Conservation (phyloP, 2,329 filamentous ascomycete species). For the Microsporum canis region DNA sequence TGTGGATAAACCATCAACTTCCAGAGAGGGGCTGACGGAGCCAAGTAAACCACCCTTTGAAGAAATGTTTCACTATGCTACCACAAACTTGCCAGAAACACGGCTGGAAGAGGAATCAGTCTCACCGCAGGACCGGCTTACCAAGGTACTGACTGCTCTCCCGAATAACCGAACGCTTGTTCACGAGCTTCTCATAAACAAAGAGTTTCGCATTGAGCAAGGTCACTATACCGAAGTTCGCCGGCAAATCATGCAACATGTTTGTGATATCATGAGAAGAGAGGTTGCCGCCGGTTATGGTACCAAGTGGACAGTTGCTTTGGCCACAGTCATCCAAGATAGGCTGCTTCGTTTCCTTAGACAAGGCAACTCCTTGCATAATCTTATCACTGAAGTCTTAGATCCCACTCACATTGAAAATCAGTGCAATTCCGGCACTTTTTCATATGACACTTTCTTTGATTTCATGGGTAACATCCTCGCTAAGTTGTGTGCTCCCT, state of each 20-base stretch:
- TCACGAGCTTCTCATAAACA: constrained; percentile 54
- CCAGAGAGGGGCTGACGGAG: constrained; percentile 17
- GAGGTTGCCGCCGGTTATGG: constrained; percentile 47
- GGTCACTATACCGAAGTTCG: constrained; percentile 39
- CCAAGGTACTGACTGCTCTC: constrained; percentile 47
- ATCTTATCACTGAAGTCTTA: constrained; percentile 49
- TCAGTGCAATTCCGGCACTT: constrained; percentile 49
- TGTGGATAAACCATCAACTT: constrained; percentile 30
- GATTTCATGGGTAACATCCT: constrained; percentile 51
- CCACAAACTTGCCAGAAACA: constrained; percentile 17
- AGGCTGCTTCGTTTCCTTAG: constrained; percentile 50
- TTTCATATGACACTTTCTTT: constrained; percentile 55
- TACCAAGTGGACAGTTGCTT: constrained; percentile 51
- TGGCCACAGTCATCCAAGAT: constrained; percentile 53
- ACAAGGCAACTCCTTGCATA: constrained; percentile 50
- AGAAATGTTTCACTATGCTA: constrained; percentile 30
- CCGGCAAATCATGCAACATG: constrained; percentile 46
- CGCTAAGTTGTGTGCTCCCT: constrained; percentile 54
- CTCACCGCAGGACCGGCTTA: constrained; percentile 32
- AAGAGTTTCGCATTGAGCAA: constrained; percentile 50
- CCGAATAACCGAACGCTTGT: constrained; percentile 51
- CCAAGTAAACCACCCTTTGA: constrained; percentile 25
- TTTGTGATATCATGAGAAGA: constrained; percentile 48
- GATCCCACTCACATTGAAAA: constrained; percentile 47
- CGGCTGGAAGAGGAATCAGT: constrained; percentile 23